Base-by-base conservation (phyloP, 345 rosid species). In the Lepidium sativum region DNA sequence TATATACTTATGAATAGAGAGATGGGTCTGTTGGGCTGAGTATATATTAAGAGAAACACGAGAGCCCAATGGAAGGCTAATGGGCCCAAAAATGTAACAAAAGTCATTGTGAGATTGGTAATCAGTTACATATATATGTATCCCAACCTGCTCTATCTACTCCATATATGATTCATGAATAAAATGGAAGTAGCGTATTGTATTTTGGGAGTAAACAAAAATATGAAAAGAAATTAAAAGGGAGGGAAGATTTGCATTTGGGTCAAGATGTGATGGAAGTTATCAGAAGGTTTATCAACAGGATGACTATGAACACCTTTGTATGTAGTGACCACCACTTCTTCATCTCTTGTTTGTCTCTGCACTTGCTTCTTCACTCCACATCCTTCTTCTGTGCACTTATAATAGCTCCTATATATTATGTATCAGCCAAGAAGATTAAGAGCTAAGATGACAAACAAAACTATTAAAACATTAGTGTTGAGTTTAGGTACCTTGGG, bases 351-450 rank as follows among this genome's bases (percentile, higher is more conserved):
- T 9, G 80, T 81, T 57, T 80, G 58, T 44, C 97, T 81, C 75
- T 92, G 98, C 12, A 92, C 96, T 80, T 92, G 97, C 83, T 89
- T 89, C 86, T 87, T 87, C 56, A 89, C 97, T 43, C 78, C 74
- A 81, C 97, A 89, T 10, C 92, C 92, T 65, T 79, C 78, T 33
- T 84, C 48, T 13, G 92, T 85, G 71, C 96, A 92, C 63, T 94
- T 68, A 33, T 92, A 89, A 57, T 89, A 92, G 85, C 92, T 89
- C 75, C 98, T 92, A n/a, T n/a, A n/a, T n/a, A n/a, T n/a, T n/a
- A n/a, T n/a, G n/a, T n/a, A n/a, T n/a, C n/a, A n/a, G n/a, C n/a
- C n/a, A n/a, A n/a, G n/a, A n/a, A n/a, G n/a, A n/a, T n/a, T n/a
- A n/a, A n/a, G n/a, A n/a, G n/a, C n/a, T n/a, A n/a, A n/a, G n/a